Percentiles rank a stretch among this genome's conserved stretches.
phyloP scores from a whole-genome alignment of 805 yeast genomes.

The Lachancea waltii region DNA sequence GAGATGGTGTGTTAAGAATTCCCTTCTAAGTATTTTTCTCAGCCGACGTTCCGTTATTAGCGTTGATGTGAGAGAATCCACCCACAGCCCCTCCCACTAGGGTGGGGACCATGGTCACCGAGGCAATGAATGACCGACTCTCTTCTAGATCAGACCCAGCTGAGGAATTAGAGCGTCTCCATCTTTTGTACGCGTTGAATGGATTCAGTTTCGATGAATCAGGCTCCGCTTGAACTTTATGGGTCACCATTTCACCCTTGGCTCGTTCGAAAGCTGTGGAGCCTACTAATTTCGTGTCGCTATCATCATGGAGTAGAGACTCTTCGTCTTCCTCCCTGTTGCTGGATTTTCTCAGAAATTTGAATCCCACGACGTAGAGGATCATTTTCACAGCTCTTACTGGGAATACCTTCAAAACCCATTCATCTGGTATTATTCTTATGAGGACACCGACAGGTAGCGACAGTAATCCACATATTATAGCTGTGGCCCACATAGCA shows the following conservation, averaged over 20 bases:
- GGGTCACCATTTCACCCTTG: conserved; percentile 26
- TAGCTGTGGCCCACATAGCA: conserved; percentile 84
- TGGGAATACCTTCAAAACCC: conserved; percentile 65
- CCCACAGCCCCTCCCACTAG: conserved; percentile 54
- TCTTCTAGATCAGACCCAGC: conserved; percentile 14
- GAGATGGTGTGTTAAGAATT: background rate
- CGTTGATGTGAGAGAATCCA: conserved; percentile 28
- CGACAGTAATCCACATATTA: conserved; percentile 72
- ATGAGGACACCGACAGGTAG: conserved; percentile 74
- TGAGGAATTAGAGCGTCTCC: conserved; percentile 19
- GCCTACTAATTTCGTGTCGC: conserved; percentile 11
- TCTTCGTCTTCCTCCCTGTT: conserved; percentile 18
- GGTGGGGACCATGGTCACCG: conserved; percentile 47
- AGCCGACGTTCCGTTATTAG: background rate
- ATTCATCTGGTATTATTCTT: conserved; percentile 75
- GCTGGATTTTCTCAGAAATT: conserved; percentile 18
- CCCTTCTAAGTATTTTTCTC: background rate
- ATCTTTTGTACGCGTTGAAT: conserved; percentile 20
- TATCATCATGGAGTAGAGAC: conserved; percentile 19
- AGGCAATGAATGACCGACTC: conserved; percentile 31
- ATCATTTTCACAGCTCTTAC: conserved; percentile 39
- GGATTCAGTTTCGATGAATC: conserved; percentile 19
- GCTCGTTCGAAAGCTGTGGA: conserved; percentile 32
- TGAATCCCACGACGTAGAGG: conserved; percentile 21
- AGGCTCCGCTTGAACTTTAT: conserved; percentile 12